A percentile compares a stretch with the other conserved stretches of the same genome.
Evolutionary conservation across 139 green algal genomes (phyloP).

Genomic region (Tetradesmus obliquus): DNA sequence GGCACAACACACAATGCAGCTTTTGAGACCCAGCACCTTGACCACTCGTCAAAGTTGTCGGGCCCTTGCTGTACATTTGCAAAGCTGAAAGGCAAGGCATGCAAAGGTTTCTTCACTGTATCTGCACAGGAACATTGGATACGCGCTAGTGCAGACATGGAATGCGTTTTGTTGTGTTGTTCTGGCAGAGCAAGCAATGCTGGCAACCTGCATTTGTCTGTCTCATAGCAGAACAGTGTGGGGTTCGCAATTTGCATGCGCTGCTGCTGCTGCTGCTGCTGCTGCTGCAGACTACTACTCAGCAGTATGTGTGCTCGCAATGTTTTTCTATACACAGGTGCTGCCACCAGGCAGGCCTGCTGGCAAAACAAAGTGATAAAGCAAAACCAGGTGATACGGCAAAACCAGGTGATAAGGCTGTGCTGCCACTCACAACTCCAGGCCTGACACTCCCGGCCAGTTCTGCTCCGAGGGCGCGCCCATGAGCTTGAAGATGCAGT

Average conservation of each 20-base stretch:
- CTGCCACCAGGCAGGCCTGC: too few species aligned
- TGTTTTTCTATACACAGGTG: neutral
- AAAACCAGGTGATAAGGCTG: neutral
- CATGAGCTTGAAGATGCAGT: conserved; percentile 90
- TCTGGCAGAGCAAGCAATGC: too few species aligned
- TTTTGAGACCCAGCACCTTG: too few species aligned
- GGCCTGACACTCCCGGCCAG: conserved; percentile 63
- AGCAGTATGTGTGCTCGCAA: neutral
- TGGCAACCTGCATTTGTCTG: too few species aligned
- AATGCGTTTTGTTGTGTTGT: too few species aligned
- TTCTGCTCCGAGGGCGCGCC: conserved; percentile 82
- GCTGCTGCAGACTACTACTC: neutral
- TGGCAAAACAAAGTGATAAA: neutral
- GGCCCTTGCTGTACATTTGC: too few species aligned
- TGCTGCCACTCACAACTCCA: conserved; percentile 43
- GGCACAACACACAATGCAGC: neutral
- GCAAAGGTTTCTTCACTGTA: too few species aligned
- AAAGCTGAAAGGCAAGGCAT: too few species aligned
- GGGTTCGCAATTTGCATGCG: neutral
- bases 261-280: neutral
- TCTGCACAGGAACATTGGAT: too few species aligned
- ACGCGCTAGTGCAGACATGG: too few species aligned
- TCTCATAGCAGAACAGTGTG: too few species aligned
- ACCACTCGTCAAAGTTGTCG: too few species aligned
- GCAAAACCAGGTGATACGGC: neutral